Percentiles rank a stretch among this genome's conserved stretches.
Evolutionary conservation across 2,329 filamentous ascomycete genomes (phyloP).

Genomic region (Pseudogymnoascus sp.): DNA sequence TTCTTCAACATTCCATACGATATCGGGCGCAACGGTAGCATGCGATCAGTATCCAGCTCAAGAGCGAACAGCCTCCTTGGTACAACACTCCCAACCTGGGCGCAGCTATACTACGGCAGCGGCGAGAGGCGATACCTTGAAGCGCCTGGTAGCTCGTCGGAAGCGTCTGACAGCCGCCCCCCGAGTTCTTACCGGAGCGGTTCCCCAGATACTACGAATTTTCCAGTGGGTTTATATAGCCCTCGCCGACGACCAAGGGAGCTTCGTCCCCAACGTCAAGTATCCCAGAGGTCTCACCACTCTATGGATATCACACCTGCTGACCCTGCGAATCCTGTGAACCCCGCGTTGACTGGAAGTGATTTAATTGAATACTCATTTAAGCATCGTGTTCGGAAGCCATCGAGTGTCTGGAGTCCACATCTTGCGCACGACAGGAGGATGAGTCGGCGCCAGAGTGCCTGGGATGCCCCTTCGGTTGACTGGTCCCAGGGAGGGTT

Average conservation of each 20-base stretch:
- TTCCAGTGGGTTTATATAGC: conserved; percentile 37
- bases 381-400: conserved; percentile 19
- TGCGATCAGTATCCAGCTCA: conserved; percentile 31
- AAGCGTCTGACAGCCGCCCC: conserved; percentile 36
- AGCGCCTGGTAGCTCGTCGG: conserved; percentile 22
- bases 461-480: conserved; percentile 67
- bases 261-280: conserved; percentile 19
- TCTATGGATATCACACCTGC: conserved; percentile 39
- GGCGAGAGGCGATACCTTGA: conserved; percentile 48
- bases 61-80: conserved; percentile 35
- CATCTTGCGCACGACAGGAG: conserved; percentile 59
- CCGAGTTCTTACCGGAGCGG: conserved; percentile 37
- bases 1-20: conserved; percentile 41
- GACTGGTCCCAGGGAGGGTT: conserved; percentile 54
- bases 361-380: conserved; percentile 19
- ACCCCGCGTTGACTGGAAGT: conserved; percentile 24
- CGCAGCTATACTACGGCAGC: conserved; percentile 61
- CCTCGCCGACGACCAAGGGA: conserved; percentile 38
- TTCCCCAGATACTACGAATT: conserved; percentile 42
- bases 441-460: conserved; percentile 43
- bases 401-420: conserved; percentile 61
- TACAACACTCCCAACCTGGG: conserved; percentile 37
- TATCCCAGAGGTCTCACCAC: conserved; percentile 15
- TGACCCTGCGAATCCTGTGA: background rate
- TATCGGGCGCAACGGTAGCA: conserved; percentile 25